Percentiles rank a stretch among this genome's conserved stretches.
Conservation (phyloP, 306 rosid genomes). For the Gleditsia sinensis region DNA sequence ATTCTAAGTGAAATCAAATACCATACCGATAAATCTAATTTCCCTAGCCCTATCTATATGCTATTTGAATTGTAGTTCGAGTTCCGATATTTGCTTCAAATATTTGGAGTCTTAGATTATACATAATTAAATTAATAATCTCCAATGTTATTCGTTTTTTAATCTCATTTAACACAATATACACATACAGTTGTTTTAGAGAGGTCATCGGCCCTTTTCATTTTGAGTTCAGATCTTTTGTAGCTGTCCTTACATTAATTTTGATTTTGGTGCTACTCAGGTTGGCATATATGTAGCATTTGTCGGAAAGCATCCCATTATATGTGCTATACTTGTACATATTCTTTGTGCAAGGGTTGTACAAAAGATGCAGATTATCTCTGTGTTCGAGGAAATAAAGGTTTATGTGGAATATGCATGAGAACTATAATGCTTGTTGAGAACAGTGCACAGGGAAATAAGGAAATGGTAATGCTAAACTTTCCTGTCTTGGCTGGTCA, state of each 20-base stretch:
- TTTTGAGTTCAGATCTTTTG: slow-evolving; percentile 8
- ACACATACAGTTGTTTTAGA: neutral
- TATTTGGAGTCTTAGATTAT: slow-evolving; percentile 7
- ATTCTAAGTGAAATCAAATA: neutral
- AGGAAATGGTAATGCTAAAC: slow-evolving; percentile 66
- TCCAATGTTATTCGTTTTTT: slow-evolving; percentile 16
- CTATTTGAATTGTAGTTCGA: neutral
- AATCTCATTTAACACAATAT: neutral
- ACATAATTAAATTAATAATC: slow-evolving; percentile 7
- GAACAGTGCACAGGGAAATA: slow-evolving; percentile 58
- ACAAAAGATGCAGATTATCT: slow-evolving; percentile 77
- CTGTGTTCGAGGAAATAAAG: slow-evolving; percentile 81
- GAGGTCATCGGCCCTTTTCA: neutral
- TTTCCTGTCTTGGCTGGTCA: slow-evolving; percentile 31
- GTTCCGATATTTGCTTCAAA: slow-evolving; percentile 22
- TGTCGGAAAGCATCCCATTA: slow-evolving; percentile 84
- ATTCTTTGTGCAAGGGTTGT: slow-evolving; percentile 90
- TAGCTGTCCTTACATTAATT: neutral
- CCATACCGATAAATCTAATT: slow-evolving; percentile 1
- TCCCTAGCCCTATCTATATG: neutral
- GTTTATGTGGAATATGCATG: slow-evolving; percentile 91
- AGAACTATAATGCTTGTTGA: slow-evolving; percentile 87
- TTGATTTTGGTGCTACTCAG: slow-evolving; percentile 49
- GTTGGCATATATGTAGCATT: slow-evolving; percentile 95
- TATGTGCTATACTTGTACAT: slow-evolving; percentile 95